A percentile compares a stretch with the other conserved stretches of the same genome.
Evolutionary conservation across 176 grass and related monocot species (phyloP).

Genomic region (Musa beccarii): DNA sequence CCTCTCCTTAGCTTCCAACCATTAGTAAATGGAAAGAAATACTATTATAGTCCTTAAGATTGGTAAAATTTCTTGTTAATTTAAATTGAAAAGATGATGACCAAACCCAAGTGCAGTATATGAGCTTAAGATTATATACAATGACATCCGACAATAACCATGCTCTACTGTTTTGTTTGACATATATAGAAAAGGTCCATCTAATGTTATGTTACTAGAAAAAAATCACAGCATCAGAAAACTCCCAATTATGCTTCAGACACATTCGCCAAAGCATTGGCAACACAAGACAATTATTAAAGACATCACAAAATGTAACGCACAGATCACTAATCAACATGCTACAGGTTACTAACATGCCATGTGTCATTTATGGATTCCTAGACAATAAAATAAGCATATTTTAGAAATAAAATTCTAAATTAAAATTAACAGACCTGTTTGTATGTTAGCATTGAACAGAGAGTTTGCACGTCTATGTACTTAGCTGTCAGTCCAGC

Average conservation of each 20-base stretch:
- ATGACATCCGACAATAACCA: too few species aligned
- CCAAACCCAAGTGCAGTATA: too few species aligned
- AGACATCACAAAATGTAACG: not conserved
- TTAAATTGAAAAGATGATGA: not conserved
- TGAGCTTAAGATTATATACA: too few species aligned
- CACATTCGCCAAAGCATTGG: not conserved
- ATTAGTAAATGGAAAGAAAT: not conserved
- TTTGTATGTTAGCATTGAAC: conserved; percentile 91
- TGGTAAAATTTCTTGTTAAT: not conserved
- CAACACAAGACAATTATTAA: not conserved
- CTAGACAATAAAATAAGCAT: not conserved
- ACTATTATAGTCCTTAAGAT: not conserved
- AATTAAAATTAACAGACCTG: conserved; percentile 31
- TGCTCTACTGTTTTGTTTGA: too few species aligned
- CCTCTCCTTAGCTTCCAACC: not conserved
- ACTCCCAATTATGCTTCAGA: not conserved
- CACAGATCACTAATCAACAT: not conserved
- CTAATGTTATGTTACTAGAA: too few species aligned
- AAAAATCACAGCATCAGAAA: too few species aligned
- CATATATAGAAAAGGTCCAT: too few species aligned
- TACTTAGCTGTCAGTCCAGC: conserved; percentile 88
- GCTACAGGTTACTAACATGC: not conserved
- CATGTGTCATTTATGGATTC: not conserved
- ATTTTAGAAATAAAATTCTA: not conserved
- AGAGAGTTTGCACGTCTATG: conserved; percentile 71